Base-by-base conservation (phyloP, 2,329 filamentous ascomycete species). In the Trichoderma sp. region DNA sequence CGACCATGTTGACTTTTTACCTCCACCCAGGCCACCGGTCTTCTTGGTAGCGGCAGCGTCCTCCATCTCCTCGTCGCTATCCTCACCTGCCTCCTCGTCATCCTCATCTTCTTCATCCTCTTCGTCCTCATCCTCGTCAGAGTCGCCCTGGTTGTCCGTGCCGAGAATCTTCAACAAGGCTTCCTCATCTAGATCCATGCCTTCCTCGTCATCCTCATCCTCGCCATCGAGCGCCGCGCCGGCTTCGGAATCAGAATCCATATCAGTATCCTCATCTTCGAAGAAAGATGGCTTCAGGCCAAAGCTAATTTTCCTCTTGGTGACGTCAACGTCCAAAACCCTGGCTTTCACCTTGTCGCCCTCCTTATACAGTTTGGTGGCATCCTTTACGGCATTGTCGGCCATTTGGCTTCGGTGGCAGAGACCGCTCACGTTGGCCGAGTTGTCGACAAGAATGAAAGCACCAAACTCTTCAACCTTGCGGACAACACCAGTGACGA, bases 401-500 rank as follows among this genome's bases (percentile, higher is more conserved):
- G 96, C 95, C 87, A 99, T 94, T 80, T 99, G 92, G 74, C 91
- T 95, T 74, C 93, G 90, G 81, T 99, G 96, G 80, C 95, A 98
- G 11, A 99, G 87, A 73, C 96, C 96, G 76, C 95, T 97, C 74
- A 99, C 90, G 76, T 97, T 97, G 70, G 89, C 87, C 5, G 95
- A 97, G 73, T 92, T 90, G 80, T 98, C 94, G 24, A 99, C 85
- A 57, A 97, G 89, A 76, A 99, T 92, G 80, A 99, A 99, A 6
- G 95, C 95, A 75, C 96, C 96, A 80, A 95, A 99, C 36, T 97
- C 93, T 78, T 97, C 93, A 2, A 98, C 94, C 82, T 97, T 97
- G 77, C 95, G 91, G 71, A 99, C 90, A 79, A 93, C 97, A 63
- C 95, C 96, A 14, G 93, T 97, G 39, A 99, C 88, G 36, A 94